Conservation (phyloP, 2,329 filamentous ascomycete species). For the Cryphonectria japonica region DNA sequence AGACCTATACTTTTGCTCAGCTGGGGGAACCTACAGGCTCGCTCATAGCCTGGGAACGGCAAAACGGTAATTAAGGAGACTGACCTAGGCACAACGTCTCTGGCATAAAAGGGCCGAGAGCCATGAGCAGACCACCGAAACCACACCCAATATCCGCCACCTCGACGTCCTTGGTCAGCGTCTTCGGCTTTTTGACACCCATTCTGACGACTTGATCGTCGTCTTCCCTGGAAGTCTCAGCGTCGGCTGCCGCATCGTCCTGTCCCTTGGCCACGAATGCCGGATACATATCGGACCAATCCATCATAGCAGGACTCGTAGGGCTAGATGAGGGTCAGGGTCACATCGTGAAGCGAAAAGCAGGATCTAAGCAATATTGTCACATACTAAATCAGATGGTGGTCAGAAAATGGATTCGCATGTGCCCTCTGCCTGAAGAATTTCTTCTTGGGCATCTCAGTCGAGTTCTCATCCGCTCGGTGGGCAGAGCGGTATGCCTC, state of each 20-base stretch:
- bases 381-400: slow-evolving; percentile 75
- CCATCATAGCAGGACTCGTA: slow-evolving; percentile 78
- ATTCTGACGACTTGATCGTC: slow-evolving; percentile 21
- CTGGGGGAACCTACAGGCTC: neutral
- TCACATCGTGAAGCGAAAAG: neutral
- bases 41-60: neutral
- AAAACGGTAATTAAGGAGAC: slow-evolving; percentile 33
- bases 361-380: neutral
- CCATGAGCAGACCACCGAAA: slow-evolving; percentile 88
- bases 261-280: slow-evolving; percentile 59
- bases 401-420: slow-evolving; percentile 97
- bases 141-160: slow-evolving; percentile 97
- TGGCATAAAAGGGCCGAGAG: slow-evolving; percentile 79
- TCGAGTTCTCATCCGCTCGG: slow-evolving; percentile 50
- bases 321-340: slow-evolving; percentile 60
- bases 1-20: slow-evolving; percentile 60
- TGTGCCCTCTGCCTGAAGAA: slow-evolving; percentile 96
- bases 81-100: slow-evolving; percentile 80
- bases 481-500: slow-evolving; percentile 64
- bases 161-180: slow-evolving; percentile 73
- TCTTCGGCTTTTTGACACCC: slow-evolving; percentile 36
- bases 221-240: slow-evolving; percentile 25
- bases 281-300: slow-evolving; percentile 87
- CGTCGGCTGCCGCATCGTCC: slow-evolving; percentile 30
- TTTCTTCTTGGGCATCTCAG: slow-evolving; percentile 84